Base-by-base conservation (phyloP, 2,329 filamentous ascomycete genomes). In the Dothiorella sarmentorum region DNA sequence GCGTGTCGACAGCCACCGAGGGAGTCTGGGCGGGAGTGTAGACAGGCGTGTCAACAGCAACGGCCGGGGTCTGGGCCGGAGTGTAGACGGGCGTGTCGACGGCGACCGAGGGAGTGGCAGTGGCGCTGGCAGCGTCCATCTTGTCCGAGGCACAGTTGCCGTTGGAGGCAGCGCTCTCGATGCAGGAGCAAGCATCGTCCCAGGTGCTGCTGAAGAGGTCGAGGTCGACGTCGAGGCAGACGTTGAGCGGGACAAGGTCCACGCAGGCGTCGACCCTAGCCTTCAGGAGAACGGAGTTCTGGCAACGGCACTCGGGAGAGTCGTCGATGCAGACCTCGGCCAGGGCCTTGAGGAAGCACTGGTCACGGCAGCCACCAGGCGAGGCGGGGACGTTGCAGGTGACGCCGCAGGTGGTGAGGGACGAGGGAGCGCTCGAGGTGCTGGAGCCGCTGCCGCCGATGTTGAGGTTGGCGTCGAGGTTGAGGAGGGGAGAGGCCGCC, bases 341-440 rank as follows among this genome's bases (percentile, higher is more conserved):
- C 17, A 58, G 56, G 17, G 56, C 56, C 43, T 51, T 58, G 11
- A 58, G 35, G 56, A 58, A 58, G 56, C 56, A 58, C 56, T 58
- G 33, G 29, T 58, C 56, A 13, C 56, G 56, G 56, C 56, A 58
- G 43, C 56, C 56, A 15, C 56, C 56, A 27, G 56, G 56, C 29
- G 35, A 40, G 7, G 43, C 18, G 35, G 56, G 56, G 7, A 26
- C 44, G n/a, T 49, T 27, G 44, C 56, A 58, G 27, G 56, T 42
- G n/a, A 13, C 26, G 35, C 56, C 56, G 31, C 55, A 57, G 22
- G 55, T 57, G 22, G 42, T 37, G 31, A 47, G 7, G 40, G 29
- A 38, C 13, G 44, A 13, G 35, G 44, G 35, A 7, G 56, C 33
- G 35, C 33, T 51, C n/a, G 35, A 13, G 33, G 56, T 51, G 44